Conservation (phyloP, 352 stramenopile species). For the Phytophthora foliorum region DNA sequence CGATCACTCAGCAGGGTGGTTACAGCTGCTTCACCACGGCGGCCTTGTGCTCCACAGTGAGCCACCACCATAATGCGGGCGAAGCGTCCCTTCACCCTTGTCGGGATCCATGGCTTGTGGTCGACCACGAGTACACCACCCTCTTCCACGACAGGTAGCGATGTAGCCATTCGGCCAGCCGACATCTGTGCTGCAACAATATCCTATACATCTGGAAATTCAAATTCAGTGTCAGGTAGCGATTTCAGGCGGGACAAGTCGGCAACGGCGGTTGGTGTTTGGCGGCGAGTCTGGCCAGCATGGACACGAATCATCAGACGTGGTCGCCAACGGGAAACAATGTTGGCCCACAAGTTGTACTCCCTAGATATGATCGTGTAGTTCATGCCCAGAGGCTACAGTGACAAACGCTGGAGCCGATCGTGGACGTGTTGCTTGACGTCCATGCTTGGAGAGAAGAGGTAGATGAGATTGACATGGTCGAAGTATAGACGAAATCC, state of each 20-base stretch:
- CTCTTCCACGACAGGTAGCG: conserved; percentile 3
- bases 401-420: conserved; percentile 26
- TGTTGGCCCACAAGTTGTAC: conserved; percentile 11
- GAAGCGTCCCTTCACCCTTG: conserved; percentile 2
- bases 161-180: background rate
- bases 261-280: background rate
- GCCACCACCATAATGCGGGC: conserved; percentile 8
- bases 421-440: conserved; percentile 23
- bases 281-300: background rate
- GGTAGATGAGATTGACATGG: conserved; percentile 32
- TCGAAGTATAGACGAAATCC: conserved; percentile 37
- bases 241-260: background rate
- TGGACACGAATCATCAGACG: background rate
- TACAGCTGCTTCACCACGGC: conserved; percentile 9
- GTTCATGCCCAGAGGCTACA: conserved; percentile 3
- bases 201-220: background rate
- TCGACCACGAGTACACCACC: conserved; percentile 6
- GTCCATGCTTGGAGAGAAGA: conserved; percentile 23
- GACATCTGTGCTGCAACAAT: background rate
- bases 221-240: too few relatives aligned
- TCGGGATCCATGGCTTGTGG: conserved; percentile 15
- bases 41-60: conserved; percentile 10
- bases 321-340: conserved; percentile 15
- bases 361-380: conserved; percentile 29
- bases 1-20: background rate